Base-by-base conservation (phyloP, 2,329 filamentous ascomycete species). In the Penicillium expansum region DNA sequence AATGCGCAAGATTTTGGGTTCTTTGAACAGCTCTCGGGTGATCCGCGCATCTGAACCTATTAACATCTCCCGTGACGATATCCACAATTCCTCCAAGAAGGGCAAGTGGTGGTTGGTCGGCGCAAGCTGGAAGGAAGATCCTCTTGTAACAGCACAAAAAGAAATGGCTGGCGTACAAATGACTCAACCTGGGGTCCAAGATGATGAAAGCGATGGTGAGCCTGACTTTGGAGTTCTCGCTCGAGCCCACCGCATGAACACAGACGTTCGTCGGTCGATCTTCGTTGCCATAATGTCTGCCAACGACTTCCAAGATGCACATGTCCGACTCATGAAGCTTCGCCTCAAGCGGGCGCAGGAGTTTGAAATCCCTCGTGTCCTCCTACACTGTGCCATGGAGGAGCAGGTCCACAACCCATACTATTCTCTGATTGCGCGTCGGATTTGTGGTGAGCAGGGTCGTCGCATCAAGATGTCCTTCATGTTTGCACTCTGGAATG, bases 41-140 rank as follows among this genome's bases (percentile, higher is more conserved):
- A 79, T 89, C 57, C 91, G 91, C 62, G 86, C 88, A 8, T 88
- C 85, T 4, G 90, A 95, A 58, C 91, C 94, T 4, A 81, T 99
- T 58, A 86, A 91, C 9, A 87, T 97, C 56, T 86, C 89, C 11
- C 81, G 97, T 4, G 81, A 83, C 37, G 94, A 99, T 68, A 90
- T 99, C 50, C 86, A 86, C 61, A 85, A 92, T 60, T 88, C 88
- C 0, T 89, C 93, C 39, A 93, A 89, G 70, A 90, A 88, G 70
- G 94, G 94, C 0, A 97, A 96, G 77, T 99, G 94, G 94, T 99
- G 94, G 94, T 84, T 97, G 20, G 90, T 97, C 5, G 94, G 94
- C 50, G 93, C 94, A n/a, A 96, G 92, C 73, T 97, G 93, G 85
- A 80, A 79, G 39, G 74, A 77, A 55, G 71, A 77, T 42, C 71